phyloP scores from a whole-genome alignment of 2,329 filamentous ascomycete species.

The Grosmannia penicillata region DNA sequence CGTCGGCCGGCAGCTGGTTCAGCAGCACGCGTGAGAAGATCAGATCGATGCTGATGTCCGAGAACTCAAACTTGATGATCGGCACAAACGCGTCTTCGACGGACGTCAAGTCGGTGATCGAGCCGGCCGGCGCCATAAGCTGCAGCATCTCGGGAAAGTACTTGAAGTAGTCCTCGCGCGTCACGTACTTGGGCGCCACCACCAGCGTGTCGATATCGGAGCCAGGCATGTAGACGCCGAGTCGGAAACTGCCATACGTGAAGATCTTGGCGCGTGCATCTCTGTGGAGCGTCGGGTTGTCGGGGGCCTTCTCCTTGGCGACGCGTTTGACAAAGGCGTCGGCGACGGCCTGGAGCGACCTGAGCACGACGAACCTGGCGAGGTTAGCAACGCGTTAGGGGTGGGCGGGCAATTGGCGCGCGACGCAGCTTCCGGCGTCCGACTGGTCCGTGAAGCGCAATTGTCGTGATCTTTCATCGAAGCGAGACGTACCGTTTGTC shows the following conservation, averaged over 20 bases:
- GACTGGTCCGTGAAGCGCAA: too few species aligned
- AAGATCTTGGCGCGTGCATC: conserved; percentile 85
- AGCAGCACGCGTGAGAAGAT: conserved; percentile 70
- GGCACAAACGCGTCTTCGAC: conserved; percentile 89
- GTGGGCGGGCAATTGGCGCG: conserved; percentile 1
- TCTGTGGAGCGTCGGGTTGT: conserved; percentile 64
- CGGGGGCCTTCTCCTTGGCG: conserved; percentile 52
- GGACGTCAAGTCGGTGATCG: conserved; percentile 70
- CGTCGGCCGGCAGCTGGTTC: conserved; percentile 51
- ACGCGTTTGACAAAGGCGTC: conserved; percentile 79
- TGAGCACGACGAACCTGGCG: conserved; percentile 53
- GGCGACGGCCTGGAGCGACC: conserved; percentile 63
- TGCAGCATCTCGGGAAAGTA: conserved; percentile 70
- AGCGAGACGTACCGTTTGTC: conserved; percentile 50
- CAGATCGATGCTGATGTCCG: conserved; percentile 84
- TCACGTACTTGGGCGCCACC: conserved; percentile 78
- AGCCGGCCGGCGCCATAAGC: conserved; percentile 59
- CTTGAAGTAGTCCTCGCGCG: conserved; percentile 81
- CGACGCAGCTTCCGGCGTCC: too few species aligned
- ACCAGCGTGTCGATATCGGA: conserved; percentile 97
- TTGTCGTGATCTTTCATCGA: neutral
- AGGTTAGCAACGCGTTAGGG: neutral
- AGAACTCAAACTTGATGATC: conserved; percentile 92
- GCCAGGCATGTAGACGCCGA: conserved; percentile 86
- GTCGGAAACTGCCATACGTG: conserved; percentile 87